Evolutionary conservation across 495 filamentous ascomycete species (phyloP).

Genomic region (Jackrogersella multiformis): DNA sequence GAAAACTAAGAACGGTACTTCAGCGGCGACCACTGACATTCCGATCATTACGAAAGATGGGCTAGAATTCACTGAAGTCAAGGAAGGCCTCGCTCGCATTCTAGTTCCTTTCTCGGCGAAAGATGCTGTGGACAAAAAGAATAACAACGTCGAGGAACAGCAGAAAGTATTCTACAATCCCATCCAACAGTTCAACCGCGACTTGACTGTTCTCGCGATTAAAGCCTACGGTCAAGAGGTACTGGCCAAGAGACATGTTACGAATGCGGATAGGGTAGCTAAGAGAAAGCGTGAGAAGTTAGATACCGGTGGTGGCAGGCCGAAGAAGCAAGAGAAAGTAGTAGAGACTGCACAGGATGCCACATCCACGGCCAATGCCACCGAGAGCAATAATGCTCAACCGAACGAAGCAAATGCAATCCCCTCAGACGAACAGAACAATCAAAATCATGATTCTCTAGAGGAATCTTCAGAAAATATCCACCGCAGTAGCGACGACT

Average conservation of each 20-base stretch:
- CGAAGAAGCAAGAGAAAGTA: slow-evolving; percentile 38
- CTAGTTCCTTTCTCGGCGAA: slow-evolving; percentile 52
- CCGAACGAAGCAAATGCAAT: neutral
- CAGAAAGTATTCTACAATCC: slow-evolving; percentile 98
- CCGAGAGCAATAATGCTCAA: slow-evolving; percentile 12
- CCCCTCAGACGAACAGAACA: slow-evolving; percentile 30
- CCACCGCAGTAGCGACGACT: neutral
- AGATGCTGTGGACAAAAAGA: slow-evolving; percentile 37
- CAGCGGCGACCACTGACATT: slow-evolving; percentile 43
- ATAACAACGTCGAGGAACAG: slow-evolving; percentile 51
- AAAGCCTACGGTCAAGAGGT: slow-evolving; percentile 80
- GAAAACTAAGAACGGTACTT: slow-evolving; percentile 21
- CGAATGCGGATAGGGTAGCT: slow-evolving; percentile 50
- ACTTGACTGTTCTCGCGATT: slow-evolving; percentile 91
- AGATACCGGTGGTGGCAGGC: slow-evolving; percentile 44
- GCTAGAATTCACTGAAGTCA: slow-evolving; percentile 53
- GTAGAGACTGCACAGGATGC: slow-evolving; percentile 27
- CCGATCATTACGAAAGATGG: slow-evolving; percentile 50
- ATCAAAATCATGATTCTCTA: slow-evolving; percentile 27
- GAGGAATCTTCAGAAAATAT: neutral
- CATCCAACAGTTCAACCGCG: slow-evolving; percentile 98
- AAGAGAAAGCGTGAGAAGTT: slow-evolving; percentile 47
- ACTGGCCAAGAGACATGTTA: slow-evolving; percentile 55
- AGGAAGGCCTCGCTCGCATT: slow-evolving; percentile 58
- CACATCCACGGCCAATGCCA: slow-evolving; percentile 21